phyloP scores from a whole-genome alignment of 139 green algal genomes.

The Marvania coccoides region DNA sequence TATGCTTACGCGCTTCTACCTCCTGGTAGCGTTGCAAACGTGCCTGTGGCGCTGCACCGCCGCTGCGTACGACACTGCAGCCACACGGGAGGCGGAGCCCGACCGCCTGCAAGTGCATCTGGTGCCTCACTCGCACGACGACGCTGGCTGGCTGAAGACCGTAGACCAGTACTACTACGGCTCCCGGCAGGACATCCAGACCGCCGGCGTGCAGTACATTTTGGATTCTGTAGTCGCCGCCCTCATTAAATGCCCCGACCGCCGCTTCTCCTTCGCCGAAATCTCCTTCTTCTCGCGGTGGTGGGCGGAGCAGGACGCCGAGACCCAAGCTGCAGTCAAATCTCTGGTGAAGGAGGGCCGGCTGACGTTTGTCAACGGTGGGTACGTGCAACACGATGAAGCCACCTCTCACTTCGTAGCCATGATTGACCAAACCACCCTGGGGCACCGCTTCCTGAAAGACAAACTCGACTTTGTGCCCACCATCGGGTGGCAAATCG shows the following conservation, averaged over 20 bases:
- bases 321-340: constrained; percentile 31
- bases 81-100: too few relatives aligned
- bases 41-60: too few relatives aligned
- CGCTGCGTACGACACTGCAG: too few relatives aligned
- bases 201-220: constrained; percentile 70
- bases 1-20: too few relatives aligned
- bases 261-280: constrained; percentile 74
- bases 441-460: constrained; percentile 66
- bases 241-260: constrained; percentile 49
- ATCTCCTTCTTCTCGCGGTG: constrained; percentile 80
- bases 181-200: constrained; percentile 67
- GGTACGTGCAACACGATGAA: constrained; percentile 86
- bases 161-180: constrained; percentile 85
- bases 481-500: constrained; percentile 76
- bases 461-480: constrained; percentile 53
- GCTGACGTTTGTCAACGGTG: constrained; percentile 79
- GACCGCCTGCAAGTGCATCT: constrained; percentile 71
- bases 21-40: too few relatives aligned
- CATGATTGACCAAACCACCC: constrained; percentile 88
- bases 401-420: constrained; percentile 67
- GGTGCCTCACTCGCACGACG: constrained; percentile 80
- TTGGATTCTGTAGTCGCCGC: constrained; percentile 65
- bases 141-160: constrained; percentile 87
- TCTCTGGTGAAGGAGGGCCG: constrained; percentile 37
- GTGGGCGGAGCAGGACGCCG: constrained; percentile 61